Base-by-base conservation (phyloP, 2,329 filamentous ascomycete species). In the Cladosporium oxysporum region DNA sequence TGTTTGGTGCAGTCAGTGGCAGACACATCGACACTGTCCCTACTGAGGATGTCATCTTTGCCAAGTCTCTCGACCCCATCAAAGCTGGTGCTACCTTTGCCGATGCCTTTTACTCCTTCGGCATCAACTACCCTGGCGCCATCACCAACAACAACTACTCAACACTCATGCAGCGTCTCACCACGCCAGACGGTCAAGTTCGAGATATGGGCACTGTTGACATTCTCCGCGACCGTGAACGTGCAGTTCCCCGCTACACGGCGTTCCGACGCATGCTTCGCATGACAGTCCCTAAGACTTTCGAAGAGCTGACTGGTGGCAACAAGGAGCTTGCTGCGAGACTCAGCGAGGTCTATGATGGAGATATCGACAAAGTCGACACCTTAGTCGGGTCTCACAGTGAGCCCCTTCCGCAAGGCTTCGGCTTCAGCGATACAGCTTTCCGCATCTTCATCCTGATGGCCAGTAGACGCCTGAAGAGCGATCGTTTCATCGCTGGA, bases 381-480 rank as follows among this genome's bases (percentile, higher is more conserved):
- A 68, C 77, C 1, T 72, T 83, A 0, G 76, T 83, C 1, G 81
- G 81, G 0, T 79, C 75, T 33, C 78, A 79, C 35, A 74, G 76
- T 53, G 81, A 83, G 69, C 79, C 79, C 0, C 64, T 83, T 6
- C 79, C 79, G 5, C 71, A 77, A 35, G 81, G 81, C 0, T 83
- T 83, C 60, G 81, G 81, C 0, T 83, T 83, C 70, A 80, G 77
- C 67, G 81, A 83, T 62, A 83, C 81, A 2, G 81, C 81, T 1
- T 83, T 83, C 68, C 71, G 80, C 0, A 73, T 83, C 1, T 82
- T 82, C 65, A 80, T 83, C 44, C 67, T 82, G 1, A 82, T 82
- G 80, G 81, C 80, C 1, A 78, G 75, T 49, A 67, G 80, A 14
- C 68, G 78, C 26, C 66, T 82, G 21, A 82, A 82, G 75, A 81